phyloP scores from a whole-genome alignment of 164 flowering plant species.

The Sedum album region DNA sequence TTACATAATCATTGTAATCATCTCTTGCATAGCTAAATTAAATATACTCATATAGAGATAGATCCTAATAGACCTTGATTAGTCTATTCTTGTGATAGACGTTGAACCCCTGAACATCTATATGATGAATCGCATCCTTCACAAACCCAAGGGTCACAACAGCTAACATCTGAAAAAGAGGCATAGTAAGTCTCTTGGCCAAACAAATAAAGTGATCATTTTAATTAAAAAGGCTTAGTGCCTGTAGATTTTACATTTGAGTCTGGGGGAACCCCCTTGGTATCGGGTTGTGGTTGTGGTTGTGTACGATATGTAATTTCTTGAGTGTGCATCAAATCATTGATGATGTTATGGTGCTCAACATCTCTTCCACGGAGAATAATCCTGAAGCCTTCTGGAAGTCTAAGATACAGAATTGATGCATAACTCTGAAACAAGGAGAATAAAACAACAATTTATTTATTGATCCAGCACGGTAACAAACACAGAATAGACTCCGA shows the following conservation, averaged over 20 bases:
- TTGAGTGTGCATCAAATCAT: slow-evolving; percentile 79
- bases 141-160: slow-evolving; percentile 87
- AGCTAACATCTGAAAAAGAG: slow-evolving; percentile 52
- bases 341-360: slow-evolving; percentile 79
- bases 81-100: slow-evolving; percentile 95
- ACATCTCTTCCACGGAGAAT: slow-evolving; percentile 83
- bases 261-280: slow-evolving; percentile 48
- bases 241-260: slow-evolving; percentile 44
- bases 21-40: neutral
- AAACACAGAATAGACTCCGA: neutral
- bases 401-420: slow-evolving; percentile 78
- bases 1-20: too few relatives aligned
- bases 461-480: neutral
- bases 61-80: slow-evolving; percentile 28
- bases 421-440: slow-evolving; percentile 69
- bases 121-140: slow-evolving; percentile 80
- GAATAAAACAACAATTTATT: neutral
- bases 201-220: neutral
- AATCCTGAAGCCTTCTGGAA: slow-evolving; percentile 68
- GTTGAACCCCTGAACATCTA: slow-evolving; percentile 95
- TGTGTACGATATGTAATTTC: slow-evolving; percentile 68
- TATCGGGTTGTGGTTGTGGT: slow-evolving; percentile 42
- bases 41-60: neutral
- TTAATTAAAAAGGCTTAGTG: neutral
- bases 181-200: neutral